Evolutionary conservation across 768 basidiomycete genomes (phyloP).

Genomic region (Calocybe indica): DNA sequence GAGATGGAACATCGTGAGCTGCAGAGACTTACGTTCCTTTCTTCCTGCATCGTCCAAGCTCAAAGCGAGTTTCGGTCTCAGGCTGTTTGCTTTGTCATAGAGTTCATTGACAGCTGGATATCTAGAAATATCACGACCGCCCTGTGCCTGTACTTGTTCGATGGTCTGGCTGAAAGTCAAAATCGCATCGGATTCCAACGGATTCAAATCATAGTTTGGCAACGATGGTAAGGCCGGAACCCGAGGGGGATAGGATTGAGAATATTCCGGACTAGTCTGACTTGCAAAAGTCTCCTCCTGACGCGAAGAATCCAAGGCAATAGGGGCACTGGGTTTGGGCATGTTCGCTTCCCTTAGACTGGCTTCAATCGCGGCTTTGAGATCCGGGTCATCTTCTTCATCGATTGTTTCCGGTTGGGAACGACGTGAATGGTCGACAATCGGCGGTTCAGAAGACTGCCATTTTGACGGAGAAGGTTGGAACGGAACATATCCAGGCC

Average conservation of each 20-base stretch:
- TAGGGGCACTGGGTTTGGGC: conserved; percentile 74
- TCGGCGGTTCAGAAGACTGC: conserved; percentile 67
- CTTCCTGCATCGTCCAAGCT: conserved; percentile 79
- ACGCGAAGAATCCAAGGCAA: conserved; percentile 46
- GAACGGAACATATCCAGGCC: conserved; percentile 65
- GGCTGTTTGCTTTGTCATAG: conserved; percentile 73
- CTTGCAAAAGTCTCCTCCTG: conserved; percentile 34
- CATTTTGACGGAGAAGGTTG: conserved; percentile 51
- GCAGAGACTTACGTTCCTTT: conserved; percentile 63
- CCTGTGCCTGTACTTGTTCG: conserved; percentile 75
- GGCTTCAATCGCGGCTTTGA: conserved; percentile 92
- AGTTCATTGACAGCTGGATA: conserved; percentile 83
- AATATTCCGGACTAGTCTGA: conserved; percentile 30
- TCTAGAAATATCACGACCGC: conserved; percentile 69
- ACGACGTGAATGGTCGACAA: conserved; percentile 51
- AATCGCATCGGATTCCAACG: conserved; percentile 80
- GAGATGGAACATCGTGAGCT: neutral
- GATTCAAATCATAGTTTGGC: conserved; percentile 76
- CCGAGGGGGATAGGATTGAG: conserved; percentile 37
- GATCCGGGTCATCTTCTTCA: conserved; percentile 89
- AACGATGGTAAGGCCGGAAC: conserved; percentile 45
- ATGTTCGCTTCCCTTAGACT: conserved; percentile 82
- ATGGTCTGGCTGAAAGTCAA: conserved; percentile 89
- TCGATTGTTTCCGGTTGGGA: conserved; percentile 26
- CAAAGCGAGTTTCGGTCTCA: conserved; percentile 78